Base-by-base conservation (phyloP, 257 asterid species). In the Solanum corneliomulleri region DNA sequence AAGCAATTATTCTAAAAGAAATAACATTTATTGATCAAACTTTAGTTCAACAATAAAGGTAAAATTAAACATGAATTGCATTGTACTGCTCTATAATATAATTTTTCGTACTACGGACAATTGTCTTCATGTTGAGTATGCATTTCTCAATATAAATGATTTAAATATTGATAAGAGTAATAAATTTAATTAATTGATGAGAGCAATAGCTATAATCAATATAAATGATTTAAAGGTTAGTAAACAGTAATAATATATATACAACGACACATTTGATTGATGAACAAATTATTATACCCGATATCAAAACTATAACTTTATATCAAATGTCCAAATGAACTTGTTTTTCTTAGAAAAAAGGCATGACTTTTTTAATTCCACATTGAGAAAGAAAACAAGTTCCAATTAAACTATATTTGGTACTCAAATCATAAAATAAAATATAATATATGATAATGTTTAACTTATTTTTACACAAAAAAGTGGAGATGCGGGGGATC, bases 401-500 rank as follows among this genome's bases (percentile, higher is more conserved):
- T 44, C 47, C 45, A 42, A 42, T 2, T 2, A 42, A 42, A 9
- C 4, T 9, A 9, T 42, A 42, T 42, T 42, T 42, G 45, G 0
- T 35, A 35, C 37, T 35, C 37, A 35, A 35, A 35, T 1, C 37
- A 35, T 35, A 4, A 35, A 35, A 35, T 35, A 4, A 35, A 35
- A 35, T 35, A 35, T 3, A 35, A 35, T 35, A 35, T 35, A 35
- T 35, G 37, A 35, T 35, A 35, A 35, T 35, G 39, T 35, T 35
- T 3, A 31, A 35, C 39, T 35, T 35, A 56, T 56, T 56, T 56
- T 56, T 0, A 7, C 0, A 52, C 62, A 2, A 56, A 58, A 58
- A 23, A 4, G 2, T 93, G 97, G 96, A 92, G 94, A 91, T 93
- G 98, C 93, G 89, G 93, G 98, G 95, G 91, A 90, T 94, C 94